A percentile compares a stretch with the other conserved stretches of the same genome.
phyloP scores from a whole-genome alignment of 2,329 filamentous ascomycete species.

The Calonectria multiphialidica region DNA sequence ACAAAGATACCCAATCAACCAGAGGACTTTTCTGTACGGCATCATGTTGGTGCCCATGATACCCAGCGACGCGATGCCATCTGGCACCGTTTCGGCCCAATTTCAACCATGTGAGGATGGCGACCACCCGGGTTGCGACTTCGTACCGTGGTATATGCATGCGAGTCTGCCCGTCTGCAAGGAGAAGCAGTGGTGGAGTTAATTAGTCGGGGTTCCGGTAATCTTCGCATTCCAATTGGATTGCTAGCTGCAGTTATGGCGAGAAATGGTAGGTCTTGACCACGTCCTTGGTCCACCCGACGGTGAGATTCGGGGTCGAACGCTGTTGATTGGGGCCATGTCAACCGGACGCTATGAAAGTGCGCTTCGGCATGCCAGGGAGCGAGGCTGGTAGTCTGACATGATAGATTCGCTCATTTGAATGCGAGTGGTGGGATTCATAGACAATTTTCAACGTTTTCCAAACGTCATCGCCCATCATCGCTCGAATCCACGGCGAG shows the following conservation, averaged over 20 bases:
- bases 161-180: conserved; percentile 33
- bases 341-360: conserved; percentile 28
- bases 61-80: conserved; percentile 61
- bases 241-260: conserved; percentile 32
- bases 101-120: conserved; percentile 32
- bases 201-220: conserved; percentile 36
- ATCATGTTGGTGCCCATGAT: conserved; percentile 41
- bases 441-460: conserved; percentile 19
- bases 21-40: conserved; percentile 30
- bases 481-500: neutral
- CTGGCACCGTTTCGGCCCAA: conserved; percentile 54
- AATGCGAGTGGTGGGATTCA: conserved; percentile 16
- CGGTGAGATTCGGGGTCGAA: conserved; percentile 14
- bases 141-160: conserved; percentile 38
- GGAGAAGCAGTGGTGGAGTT: conserved; percentile 38
- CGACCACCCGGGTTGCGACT: conserved; percentile 37
- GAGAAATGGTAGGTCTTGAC: conserved; percentile 29
- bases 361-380: conserved; percentile 16
- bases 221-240: conserved; percentile 40
- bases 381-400: conserved; percentile 19
- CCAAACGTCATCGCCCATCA: conserved; percentile 11
- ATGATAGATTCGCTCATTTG: neutral
- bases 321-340: conserved; percentile 35
- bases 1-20: conserved; percentile 43
- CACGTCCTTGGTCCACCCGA: conserved; percentile 29